Evolutionary conservation across 306 rosid species (phyloP).

Genomic region (Rosa rugosa): DNA sequence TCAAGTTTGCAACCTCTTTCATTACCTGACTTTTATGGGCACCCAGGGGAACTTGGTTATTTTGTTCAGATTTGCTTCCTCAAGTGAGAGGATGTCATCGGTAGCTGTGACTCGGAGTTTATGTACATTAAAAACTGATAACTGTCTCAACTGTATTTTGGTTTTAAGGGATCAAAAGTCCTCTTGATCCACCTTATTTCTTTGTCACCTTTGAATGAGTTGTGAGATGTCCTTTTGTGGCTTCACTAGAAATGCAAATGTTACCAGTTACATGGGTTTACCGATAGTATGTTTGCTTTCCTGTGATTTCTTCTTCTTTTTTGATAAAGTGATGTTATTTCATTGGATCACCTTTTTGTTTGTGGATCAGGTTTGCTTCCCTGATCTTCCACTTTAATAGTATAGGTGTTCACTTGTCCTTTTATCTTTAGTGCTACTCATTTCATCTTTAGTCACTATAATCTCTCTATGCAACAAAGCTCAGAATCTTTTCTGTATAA

Average conservation of each 20-base stretch:
- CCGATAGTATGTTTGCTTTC: constrained; percentile 13
- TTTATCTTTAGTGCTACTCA: background rate
- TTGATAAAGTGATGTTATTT: background rate
- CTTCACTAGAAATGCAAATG: constrained; percentile 3
- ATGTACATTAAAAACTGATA: background rate
- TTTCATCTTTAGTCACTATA: background rate
- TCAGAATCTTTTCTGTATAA: background rate
- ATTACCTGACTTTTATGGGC: background rate
- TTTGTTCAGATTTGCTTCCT: background rate
- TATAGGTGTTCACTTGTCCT: background rate
- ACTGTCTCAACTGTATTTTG: background rate
- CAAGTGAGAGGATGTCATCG: background rate
- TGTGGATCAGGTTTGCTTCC: background rate
- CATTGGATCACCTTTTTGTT: background rate
- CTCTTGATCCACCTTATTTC: background rate
- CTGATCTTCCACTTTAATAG: background rate
- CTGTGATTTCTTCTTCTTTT: background rate
- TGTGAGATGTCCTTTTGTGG: background rate
- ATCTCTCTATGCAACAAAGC: background rate
- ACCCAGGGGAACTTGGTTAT: background rate
- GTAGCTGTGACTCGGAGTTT: background rate
- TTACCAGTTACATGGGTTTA: background rate
- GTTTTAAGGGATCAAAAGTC: background rate
- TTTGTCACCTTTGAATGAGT: constrained; percentile 2
- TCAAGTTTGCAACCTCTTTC: constrained; percentile 1